Evolutionary conservation across 345 rosid species (phyloP).

Genomic region (Heritiera fomes): DNA sequence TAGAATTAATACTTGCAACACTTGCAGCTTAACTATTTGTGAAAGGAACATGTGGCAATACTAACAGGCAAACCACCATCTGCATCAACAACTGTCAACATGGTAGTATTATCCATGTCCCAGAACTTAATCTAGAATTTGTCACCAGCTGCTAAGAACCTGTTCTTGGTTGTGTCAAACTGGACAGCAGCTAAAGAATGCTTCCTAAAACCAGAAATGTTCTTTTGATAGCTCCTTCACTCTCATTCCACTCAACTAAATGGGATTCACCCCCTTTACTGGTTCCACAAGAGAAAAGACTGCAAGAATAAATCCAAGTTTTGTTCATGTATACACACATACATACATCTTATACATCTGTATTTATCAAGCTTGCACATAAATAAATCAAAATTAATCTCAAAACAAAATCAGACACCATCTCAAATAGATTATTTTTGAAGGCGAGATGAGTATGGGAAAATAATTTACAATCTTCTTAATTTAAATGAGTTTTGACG

Average conservation of each 20-base stretch:
- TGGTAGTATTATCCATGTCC: slow-evolving; percentile 58
- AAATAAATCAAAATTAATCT: background rate
- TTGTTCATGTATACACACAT: background rate
- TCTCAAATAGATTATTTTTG: background rate
- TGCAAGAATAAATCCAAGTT: slow-evolving; percentile 24
- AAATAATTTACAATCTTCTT: background rate
- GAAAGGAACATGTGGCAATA: background rate
- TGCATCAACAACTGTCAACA: slow-evolving; percentile 49
- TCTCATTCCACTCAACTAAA: slow-evolving; percentile 71
- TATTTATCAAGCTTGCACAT: background rate
- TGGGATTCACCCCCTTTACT: slow-evolving; percentile 65
- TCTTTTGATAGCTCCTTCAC: slow-evolving; percentile 59
- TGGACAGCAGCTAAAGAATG: slow-evolving; percentile 54
- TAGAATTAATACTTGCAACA: background rate
- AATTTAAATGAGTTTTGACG: background rate
- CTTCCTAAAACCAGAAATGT: slow-evolving; percentile 56
- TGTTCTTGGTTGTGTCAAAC: slow-evolving; percentile 61
- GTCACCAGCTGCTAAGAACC: slow-evolving; percentile 65
- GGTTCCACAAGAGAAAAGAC: slow-evolving; percentile 71
- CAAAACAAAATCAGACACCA: background rate
- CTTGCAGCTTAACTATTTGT: background rate
- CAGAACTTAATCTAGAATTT: slow-evolving; percentile 59
- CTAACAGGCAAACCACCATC: slow-evolving; percentile 65
- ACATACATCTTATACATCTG: background rate
- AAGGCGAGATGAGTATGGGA: background rate